These are phyloP conservation scores for Fusarium odoratissimum DNA, from an alignment of 2,329 filamentous ascomycete genomes.

Conservation along the genomic window DNA sequence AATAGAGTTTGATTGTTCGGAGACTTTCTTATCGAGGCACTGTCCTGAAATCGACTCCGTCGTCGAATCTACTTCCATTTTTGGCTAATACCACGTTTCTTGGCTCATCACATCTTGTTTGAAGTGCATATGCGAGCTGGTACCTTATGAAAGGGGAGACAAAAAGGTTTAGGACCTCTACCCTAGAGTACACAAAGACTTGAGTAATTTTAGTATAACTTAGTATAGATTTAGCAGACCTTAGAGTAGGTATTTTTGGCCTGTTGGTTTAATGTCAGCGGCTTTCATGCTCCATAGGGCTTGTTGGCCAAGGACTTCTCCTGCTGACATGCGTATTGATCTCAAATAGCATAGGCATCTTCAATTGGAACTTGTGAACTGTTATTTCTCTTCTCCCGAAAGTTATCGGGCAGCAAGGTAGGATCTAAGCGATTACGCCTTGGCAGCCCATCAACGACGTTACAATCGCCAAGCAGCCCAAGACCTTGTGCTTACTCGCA, in stretches of 20 bases:
- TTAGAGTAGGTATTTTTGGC: no score
- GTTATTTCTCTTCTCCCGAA: accelerated
- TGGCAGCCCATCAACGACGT: neutral
- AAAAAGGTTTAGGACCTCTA: neutral
- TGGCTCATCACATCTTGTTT: neutral
- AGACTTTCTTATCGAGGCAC: neutral
- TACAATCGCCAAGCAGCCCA: neutral
- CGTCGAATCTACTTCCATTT: neutral
- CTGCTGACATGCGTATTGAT: neutral
- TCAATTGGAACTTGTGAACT: accelerated
- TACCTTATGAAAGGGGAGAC: neutral
- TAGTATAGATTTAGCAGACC: neutral
- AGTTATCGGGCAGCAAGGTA: neutral
- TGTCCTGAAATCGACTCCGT: neutral
- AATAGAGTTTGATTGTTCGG: neutral
- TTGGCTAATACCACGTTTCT: neutral
- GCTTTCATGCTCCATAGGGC: accelerated
- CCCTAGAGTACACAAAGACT: neutral
- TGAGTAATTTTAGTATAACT: accelerated
- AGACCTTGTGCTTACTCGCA: neutral
- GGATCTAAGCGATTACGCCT: neutral
- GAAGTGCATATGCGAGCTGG: neutral
- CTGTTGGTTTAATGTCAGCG: accelerated
- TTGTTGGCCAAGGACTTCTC: neutral
- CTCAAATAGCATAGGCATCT: no score